phyloP scores from a whole-genome alignment of 371 early-diverging fungal genomes.

The Coemansia sp. region DNA sequence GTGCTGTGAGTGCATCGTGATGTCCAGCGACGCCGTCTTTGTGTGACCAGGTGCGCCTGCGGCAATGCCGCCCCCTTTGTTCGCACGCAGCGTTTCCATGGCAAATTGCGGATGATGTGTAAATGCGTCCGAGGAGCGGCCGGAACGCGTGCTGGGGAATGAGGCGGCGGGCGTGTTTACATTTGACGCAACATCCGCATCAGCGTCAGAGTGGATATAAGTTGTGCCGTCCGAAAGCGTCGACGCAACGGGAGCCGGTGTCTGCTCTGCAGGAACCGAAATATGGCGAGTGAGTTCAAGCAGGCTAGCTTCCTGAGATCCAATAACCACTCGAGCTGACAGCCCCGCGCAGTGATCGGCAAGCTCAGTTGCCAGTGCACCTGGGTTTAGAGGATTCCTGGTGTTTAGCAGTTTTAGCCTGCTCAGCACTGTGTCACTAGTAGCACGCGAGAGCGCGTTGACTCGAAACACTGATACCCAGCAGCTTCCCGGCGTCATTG shows the following conservation, averaged over 20 bases:
- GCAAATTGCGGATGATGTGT: background rate
- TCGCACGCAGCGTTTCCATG: constrained; percentile 1
- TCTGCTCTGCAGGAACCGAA: background rate
- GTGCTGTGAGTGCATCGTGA: constrained; percentile 3
- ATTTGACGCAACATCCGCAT: background rate
- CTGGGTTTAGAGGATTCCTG: background rate
- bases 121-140: constrained; percentile 6
- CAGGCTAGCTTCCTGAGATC: background rate
- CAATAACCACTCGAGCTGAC: background rate
- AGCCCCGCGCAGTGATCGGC: background rate
- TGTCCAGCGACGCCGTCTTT: constrained; percentile 24
- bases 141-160: background rate
- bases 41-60: constrained; percentile 1
- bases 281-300: constrained; percentile 9
- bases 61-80: constrained; percentile 1
- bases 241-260: background rate
- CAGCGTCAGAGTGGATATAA: constrained; percentile 1
- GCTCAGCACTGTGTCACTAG: constrained; percentile 4
- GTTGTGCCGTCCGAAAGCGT: constrained; percentile 3
- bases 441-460: constrained; percentile 6
- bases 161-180: background rate
- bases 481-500: constrained; percentile 8
- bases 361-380: background rate
- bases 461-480: constrained; percentile 26
- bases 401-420: constrained; percentile 21